These are phyloP conservation scores for Myxozyma neglecta DNA, from an alignment of 805 yeast species.

Conservation along the genomic window DNA sequence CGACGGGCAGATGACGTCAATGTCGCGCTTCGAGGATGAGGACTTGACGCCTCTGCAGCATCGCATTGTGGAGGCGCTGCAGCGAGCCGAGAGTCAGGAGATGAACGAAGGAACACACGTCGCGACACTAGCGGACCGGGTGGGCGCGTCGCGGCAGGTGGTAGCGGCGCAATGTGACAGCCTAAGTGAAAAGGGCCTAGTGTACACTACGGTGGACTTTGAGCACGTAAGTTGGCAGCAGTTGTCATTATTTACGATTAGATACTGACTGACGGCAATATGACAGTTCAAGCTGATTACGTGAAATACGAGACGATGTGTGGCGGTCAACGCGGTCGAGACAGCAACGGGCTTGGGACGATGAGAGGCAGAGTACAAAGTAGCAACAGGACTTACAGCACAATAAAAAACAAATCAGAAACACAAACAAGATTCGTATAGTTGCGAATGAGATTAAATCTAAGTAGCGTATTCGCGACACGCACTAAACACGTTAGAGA, in stretches of 20 bases:
- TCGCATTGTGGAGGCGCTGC: conserved; percentile 16
- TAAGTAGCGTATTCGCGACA: too few relatives aligned
- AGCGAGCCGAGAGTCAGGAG: neutral
- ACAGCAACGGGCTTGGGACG: too few relatives aligned
- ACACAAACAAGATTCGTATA: too few relatives aligned
- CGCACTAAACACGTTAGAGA: too few relatives aligned
- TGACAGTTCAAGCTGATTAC: neutral
- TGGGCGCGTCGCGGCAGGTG: conserved; percentile 1
- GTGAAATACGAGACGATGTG: neutral
- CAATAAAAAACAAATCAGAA: too few relatives aligned
- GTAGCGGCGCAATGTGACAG: conserved; percentile 16
- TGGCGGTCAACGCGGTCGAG: too few relatives aligned
- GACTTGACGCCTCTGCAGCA: conserved; percentile 24
- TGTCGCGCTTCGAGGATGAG: conserved; percentile 12
- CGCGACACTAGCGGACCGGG: conserved; percentile 10
- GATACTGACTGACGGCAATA: neutral
- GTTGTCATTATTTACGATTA: conserved; percentile 1
- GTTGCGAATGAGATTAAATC: too few relatives aligned
- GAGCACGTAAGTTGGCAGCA: conserved; percentile 31
- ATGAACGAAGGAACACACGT: conserved; percentile 30
- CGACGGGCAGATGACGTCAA: neutral
- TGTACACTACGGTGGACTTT: conserved; percentile 29
- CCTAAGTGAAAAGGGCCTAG: conserved; percentile 21
- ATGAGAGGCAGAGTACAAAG: too few relatives aligned
- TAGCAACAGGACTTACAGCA: too few relatives aligned